Conservation (phyloP, 805 yeast genomes). For the Brettanomyces custersianus region DNA sequence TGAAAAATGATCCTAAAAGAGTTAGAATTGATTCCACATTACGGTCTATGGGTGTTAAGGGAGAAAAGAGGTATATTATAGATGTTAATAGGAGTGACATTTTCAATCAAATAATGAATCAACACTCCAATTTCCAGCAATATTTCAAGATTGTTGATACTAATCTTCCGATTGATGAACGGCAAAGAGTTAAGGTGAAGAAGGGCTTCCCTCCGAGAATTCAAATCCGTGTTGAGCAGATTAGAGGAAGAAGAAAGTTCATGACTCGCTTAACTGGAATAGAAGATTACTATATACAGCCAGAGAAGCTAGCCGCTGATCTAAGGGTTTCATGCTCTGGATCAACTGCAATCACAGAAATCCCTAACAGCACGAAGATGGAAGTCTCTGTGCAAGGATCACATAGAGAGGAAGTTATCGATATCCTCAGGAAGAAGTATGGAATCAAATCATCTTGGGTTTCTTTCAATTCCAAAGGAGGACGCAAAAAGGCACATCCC, state of each 20-base stretch:
- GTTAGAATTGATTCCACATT: conserved; percentile 50
- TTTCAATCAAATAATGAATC: neutral
- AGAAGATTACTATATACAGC: conserved; percentile 57
- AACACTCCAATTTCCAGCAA: conserved; percentile 5
- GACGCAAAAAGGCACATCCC: too few species aligned
- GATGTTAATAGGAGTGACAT: neutral
- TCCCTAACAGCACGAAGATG: conserved; percentile 42
- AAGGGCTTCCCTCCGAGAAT: conserved; percentile 68
- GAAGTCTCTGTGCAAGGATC: conserved; percentile 91
- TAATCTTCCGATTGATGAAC: conserved; percentile 12
- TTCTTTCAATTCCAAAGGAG: too few species aligned
- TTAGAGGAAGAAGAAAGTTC: conserved; percentile 72
- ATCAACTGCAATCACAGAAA: conserved; percentile 65
- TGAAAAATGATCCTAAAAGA: conserved; percentile 40
- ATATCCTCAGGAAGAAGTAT: conserved; percentile 41
- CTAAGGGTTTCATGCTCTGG: conserved; percentile 81
- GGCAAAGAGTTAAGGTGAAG: conserved; percentile 15
- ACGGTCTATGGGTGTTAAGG: conserved; percentile 27
- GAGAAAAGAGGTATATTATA: conserved; percentile 20
- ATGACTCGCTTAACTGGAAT: conserved; percentile 66
- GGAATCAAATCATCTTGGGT: conserved; percentile 58
- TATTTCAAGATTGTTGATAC: conserved; percentile 5
- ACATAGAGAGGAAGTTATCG: conserved; percentile 57
- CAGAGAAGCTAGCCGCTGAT: conserved; percentile 56
- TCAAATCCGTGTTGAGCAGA: conserved; percentile 55